Base-by-base conservation (phyloP, 192 early-diverging fungal genomes). In the Coemansia sp. region DNA sequence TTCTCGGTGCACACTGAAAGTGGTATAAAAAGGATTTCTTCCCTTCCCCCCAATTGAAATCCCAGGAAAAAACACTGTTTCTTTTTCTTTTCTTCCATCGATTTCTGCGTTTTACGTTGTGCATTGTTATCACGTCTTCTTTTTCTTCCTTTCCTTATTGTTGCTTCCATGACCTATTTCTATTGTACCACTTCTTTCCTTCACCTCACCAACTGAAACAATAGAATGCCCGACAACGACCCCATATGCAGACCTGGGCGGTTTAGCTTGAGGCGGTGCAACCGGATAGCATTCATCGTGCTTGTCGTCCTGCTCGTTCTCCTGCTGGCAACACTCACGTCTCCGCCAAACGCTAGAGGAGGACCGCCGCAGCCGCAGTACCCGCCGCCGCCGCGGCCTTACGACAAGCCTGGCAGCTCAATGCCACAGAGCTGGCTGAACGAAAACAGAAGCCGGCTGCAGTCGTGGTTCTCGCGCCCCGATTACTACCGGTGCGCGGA, bases 401-500 rank as follows among this genome's bases (percentile, higher is more conserved):
- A 17, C 42, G 42, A 17, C 42, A 45, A 17, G 14, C 11, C 14
- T 45, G 42, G 14, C 17, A 17, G 42, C 11, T 4, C 42, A 17
- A 17, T 45, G 10, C 42, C 42, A 17, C 4, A 13, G 4, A 17
- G 42, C 42, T 45, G 42, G 42, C 10, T 45, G 15, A 13, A 45
- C 42, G 42, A 45, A 13, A 45, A 45, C 42, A 13, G 5, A 13
- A 45, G 42, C 42, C 42, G 42, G 13, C 22, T 52, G 49, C 49
- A 52, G 23, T 25, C 22, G 23, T 52, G 49, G 49, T 57, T 57
- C 32, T 35, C 55, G 17, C 29, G n/a, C 11, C 55, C 55, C n/a
- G 55, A 19, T 33, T 25, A 17, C 32, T 25, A 25, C 55, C 17
- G 17, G 38, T 73, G 71, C 43, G 42, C 54, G 32, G 56, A 66